A percentile compares a stretch with the other conserved stretches of the same genome.
phyloP scores from a whole-genome alignment of 2,329 filamentous ascomycete species.

The Albifimbria verrucaria region DNA sequence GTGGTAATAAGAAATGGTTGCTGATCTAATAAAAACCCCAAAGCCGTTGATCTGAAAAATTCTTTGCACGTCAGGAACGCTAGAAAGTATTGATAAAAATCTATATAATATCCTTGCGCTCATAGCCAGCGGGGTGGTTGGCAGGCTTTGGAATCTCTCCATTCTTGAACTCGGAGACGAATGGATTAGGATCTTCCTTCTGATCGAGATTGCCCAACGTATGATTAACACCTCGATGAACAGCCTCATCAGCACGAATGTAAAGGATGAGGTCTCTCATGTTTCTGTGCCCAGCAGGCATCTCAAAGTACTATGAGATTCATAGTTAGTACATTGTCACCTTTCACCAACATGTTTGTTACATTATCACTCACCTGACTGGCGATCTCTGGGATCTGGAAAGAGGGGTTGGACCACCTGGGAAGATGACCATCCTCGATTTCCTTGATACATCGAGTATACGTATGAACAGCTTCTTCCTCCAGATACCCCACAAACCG shows the following conservation, averaged over 20 bases:
- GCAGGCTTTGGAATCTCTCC: conserved; percentile 64
- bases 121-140: conserved; percentile 70
- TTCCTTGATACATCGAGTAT: conserved; percentile 83
- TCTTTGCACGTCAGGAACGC: no score
- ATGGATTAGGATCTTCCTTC: conserved; percentile 86
- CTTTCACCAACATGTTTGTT: neutral
- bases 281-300: conserved; percentile 76
- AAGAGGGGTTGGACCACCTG: conserved; percentile 67
- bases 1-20: no score
- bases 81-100: no score
- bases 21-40: no score
- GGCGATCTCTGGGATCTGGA: conserved; percentile 83
- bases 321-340: neutral
- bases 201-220: conserved; percentile 87
- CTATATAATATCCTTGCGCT: conserved; percentile 79
- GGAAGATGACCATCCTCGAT: conserved; percentile 82
- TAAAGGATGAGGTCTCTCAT: conserved; percentile 89
- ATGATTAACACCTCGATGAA: conserved; percentile 93
- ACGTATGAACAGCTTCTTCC: conserved; percentile 95
- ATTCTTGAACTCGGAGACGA: conserved; percentile 78
- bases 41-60: no score
- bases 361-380: conserved; percentile 54
- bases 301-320: conserved; percentile 71
- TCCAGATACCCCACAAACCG: conserved; percentile 96
- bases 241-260: conserved; percentile 84